phyloP scores from a whole-genome alignment of 371 early-diverging fungal species.

The Mucor racemosus region DNA sequence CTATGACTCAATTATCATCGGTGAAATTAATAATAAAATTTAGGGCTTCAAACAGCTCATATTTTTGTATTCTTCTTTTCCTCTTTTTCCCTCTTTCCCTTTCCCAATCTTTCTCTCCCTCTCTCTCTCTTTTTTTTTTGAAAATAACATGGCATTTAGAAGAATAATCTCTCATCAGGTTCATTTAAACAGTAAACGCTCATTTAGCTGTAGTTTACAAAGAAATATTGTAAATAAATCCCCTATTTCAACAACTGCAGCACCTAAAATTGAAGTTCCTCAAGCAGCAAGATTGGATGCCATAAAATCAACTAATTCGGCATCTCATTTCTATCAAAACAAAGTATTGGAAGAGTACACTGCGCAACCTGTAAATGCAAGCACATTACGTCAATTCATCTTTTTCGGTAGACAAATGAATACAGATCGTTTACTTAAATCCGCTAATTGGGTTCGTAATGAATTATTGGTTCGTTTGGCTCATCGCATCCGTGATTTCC shows the following conservation, averaged over 20 bases:
- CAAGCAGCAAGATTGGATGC: constrained; percentile 22
- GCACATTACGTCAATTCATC: constrained; percentile 91
- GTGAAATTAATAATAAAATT: constrained; percentile 4
- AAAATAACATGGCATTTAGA: constrained; percentile 12
- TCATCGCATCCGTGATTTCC: constrained; percentile 89
- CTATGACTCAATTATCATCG: constrained; percentile 6
- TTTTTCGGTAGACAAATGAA: constrained; percentile 93
- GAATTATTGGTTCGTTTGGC: constrained; percentile 93
- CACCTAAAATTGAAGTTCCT: constrained; percentile 17
- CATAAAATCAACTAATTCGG: constrained; percentile 41
- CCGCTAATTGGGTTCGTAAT: constrained; percentile 87
- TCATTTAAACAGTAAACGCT: neutral
- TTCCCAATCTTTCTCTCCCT: neutral
- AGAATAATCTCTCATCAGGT: constrained; percentile 7
- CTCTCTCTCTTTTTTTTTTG: neutral
- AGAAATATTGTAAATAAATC: constrained; percentile 10
- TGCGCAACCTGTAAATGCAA: constrained; percentile 74
- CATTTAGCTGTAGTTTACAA: constrained; percentile 2
- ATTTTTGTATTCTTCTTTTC: neutral
- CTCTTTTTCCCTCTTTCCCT: neutral
- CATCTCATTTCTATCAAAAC: constrained; percentile 92
- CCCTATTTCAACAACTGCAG: constrained; percentile 2
- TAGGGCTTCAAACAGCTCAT: neutral
- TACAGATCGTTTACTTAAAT: constrained; percentile 77
- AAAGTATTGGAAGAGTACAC: constrained; percentile 87